A percentile compares a stretch with the other conserved stretches of the same genome.
Conservation (phyloP, 306 rosid genomes). For the Fragaria ananassa region DNA sequence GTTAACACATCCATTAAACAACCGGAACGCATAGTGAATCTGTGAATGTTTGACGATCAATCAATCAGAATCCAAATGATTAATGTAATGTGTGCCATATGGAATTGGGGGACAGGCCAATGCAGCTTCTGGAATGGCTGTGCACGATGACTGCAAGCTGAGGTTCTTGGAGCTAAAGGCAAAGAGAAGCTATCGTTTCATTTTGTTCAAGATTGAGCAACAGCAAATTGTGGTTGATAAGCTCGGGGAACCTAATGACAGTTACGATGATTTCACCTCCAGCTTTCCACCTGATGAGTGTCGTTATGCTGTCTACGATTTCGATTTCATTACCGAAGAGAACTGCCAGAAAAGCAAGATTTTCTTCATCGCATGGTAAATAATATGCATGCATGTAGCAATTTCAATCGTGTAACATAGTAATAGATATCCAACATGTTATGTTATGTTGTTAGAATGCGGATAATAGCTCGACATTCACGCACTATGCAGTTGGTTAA, state of each 20-base stretch:
- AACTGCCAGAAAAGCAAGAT: constrained; percentile 95
- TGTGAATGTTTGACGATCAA: background rate
- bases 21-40: background rate
- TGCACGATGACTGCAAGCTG: constrained; percentile 77
- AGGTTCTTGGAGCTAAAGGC: constrained; percentile 73
- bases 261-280: constrained; percentile 63
- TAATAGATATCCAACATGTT: background rate
- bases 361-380: constrained; percentile 80
- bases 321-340: constrained; percentile 70
- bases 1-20: no score
- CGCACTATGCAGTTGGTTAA: background rate
- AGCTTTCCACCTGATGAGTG: constrained; percentile 78
- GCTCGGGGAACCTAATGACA: constrained; percentile 47
- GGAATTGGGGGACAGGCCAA: constrained; percentile 56
- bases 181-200: constrained; percentile 66
- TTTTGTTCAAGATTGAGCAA: constrained; percentile 63
- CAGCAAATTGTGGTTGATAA: constrained; percentile 66
- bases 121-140: constrained; percentile 87
- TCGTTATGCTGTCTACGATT: constrained; percentile 82
- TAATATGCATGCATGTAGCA: background rate
- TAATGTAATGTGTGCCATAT: constrained; percentile 3
- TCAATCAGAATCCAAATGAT: background rate
- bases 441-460: background rate
- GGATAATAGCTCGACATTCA: background rate
- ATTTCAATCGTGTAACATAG: background rate